Evolutionary conservation across 176 grass and related monocot genomes (phyloP).

Genomic region (Echinochloa phyllopogon): DNA sequence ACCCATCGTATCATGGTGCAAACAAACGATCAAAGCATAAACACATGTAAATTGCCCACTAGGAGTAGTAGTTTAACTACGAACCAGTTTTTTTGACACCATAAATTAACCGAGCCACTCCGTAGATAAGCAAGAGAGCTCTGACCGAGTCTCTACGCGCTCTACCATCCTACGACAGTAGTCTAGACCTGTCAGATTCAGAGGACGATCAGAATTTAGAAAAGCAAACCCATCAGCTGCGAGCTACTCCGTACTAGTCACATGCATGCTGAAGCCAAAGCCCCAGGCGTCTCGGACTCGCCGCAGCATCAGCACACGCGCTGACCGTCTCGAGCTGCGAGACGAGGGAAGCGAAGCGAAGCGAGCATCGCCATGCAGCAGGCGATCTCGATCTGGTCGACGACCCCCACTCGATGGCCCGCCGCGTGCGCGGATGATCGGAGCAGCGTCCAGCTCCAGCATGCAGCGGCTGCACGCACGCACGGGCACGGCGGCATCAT

Average conservation of each 20-base stretch:
- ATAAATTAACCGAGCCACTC: neutral
- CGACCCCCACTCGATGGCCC: constrained; percentile 36
- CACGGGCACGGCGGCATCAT: constrained; percentile 15
- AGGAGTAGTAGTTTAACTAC: too few relatives aligned
- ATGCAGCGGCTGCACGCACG: neutral
- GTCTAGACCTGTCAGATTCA: constrained; percentile 10
- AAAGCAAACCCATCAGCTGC: neutral
- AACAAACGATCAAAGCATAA: neutral
- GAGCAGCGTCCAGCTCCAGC: neutral
- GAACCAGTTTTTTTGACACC: neutral
- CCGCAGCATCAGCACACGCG: neutral
- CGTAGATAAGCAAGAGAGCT: neutral
- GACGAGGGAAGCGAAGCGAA: neutral
- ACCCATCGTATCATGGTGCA: neutral
- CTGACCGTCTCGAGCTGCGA: constrained; percentile 33
- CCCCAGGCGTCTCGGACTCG: constrained; percentile 23
- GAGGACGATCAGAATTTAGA: constrained; percentile 31
- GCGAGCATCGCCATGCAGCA: constrained; percentile 12
- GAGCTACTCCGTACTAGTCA: constrained; percentile 16
- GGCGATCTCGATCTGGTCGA: neutral
- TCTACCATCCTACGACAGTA: constrained; percentile 11
- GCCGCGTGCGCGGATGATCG: constrained; percentile 12
- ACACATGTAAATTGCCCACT: neutral
- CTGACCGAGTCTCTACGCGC: neutral
- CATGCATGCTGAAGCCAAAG: constrained; percentile 25